These are phyloP conservation scores for Alternaria triticimaculans DNA, from an alignment of 2,329 filamentous ascomycete genomes.

Conservation along the genomic window DNA sequence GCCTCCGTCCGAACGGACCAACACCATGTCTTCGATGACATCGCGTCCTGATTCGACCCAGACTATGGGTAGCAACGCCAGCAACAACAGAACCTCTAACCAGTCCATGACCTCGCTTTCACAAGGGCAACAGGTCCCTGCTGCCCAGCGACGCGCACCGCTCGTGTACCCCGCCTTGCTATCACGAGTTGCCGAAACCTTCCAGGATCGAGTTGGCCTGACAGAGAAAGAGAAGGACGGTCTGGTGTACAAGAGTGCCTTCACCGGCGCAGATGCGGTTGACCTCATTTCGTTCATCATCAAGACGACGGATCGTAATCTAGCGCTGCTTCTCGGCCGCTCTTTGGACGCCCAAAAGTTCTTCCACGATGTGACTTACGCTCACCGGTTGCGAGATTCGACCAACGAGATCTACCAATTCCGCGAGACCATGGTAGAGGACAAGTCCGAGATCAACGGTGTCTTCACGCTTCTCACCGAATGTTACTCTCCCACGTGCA, in stretches of 20 bases:
- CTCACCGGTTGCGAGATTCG: conserved; percentile 94
- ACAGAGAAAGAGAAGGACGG: conserved; percentile 95
- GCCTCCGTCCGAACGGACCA: conserved; percentile 67
- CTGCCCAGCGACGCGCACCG: conserved; percentile 68
- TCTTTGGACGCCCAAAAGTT: conserved; percentile 97
- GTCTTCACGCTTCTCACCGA: conserved; percentile 96
- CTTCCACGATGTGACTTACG: conserved; percentile 98
- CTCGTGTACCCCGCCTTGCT: conserved; percentile 93
- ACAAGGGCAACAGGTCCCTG: conserved; percentile 55
- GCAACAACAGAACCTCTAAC: conserved; percentile 48
- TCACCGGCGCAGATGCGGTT: conserved; percentile 93
- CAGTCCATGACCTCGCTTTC: conserved; percentile 49
- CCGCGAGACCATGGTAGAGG: conserved; percentile 87
- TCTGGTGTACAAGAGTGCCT: conserved; percentile 94
- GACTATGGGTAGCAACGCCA: conserved; percentile 29
- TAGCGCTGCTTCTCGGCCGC: conserved; percentile 87
- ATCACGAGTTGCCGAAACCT: conserved; percentile 91
- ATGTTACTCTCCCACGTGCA: conserved; percentile 98
- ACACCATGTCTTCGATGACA: conserved; percentile 61
- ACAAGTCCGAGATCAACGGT: conserved; percentile 85
- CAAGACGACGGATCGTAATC: conserved; percentile 92
- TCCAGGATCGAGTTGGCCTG: conserved; percentile 84
- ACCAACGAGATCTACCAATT: conserved; percentile 96
- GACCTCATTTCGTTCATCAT: conserved; percentile 97
- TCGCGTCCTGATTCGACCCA: conserved; percentile 47